Evolutionary conservation across 768 basidiomycete species (phyloP), one percentile per base, ranked within the genome.

Genomic region (Sarcodon sp.): DNA sequence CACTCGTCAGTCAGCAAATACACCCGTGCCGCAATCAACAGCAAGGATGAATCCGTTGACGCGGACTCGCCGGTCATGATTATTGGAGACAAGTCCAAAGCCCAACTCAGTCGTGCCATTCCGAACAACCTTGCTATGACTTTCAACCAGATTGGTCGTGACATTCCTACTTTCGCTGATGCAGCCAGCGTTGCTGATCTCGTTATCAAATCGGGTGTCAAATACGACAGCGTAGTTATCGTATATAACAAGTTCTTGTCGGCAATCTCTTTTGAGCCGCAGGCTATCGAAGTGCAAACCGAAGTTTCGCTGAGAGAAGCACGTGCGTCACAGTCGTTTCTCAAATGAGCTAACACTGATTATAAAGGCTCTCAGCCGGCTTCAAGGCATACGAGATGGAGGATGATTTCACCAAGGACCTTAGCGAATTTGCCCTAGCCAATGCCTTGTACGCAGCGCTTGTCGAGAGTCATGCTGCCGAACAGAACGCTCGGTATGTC

Each of bases 361-460:
- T 41, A 11, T 11, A 11, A 48, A 21, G 10, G 32, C 47, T 18
- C 15, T 35, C 54, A 87, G 89, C 84, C 57, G 83, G 86, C 36
- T 97, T 97, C 83, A 83, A 82, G 61, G 78, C 81, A 31, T 99
- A 99, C 65, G 96, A 99, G 70, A 89, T 93, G 75, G 94, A 98
- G 64, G 94, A 99, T 59, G 92, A 96, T 57, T 81, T 83, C 39
- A 87, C 90, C 53, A 87, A 83, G 63, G 94, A 99, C 60, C 74
- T 98, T 44, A 80, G 87, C 46, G 91, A 97, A 64, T 99, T 99
- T 66, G 81, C 92, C 3, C 75, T 99, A 48, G 93, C 96, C 61
- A 98, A 98, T 66, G 91, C 91, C 53, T 79, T 99, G 71, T 98
- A 80, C 66, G 84, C 92, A 55, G 82, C 91, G 45, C 84, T 99